phyloP scores from a whole-genome alignment of 2,329 filamentous ascomycete genomes.

The Stagonosporopsis tanaceti region DNA sequence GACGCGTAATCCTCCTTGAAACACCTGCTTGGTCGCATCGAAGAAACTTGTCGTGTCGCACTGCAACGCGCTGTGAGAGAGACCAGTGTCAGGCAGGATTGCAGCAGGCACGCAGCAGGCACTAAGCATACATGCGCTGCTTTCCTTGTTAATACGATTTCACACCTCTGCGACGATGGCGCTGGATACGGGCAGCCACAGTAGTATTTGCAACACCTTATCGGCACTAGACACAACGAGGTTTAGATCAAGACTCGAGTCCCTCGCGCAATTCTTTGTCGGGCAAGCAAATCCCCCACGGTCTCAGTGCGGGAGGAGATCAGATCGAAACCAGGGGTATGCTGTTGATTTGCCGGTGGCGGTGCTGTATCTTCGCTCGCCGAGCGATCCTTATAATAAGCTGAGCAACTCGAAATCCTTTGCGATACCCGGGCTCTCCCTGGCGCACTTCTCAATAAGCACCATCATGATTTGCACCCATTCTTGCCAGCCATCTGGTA shows the following conservation, averaged over 20 bases:
- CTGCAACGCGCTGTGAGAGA: constrained; percentile 6
- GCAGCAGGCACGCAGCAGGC: not conserved
- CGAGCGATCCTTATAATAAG: constrained; percentile 32
- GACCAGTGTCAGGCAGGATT: not conserved
- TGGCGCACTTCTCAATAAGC: constrained; percentile 43
- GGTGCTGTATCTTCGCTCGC: constrained; percentile 13
- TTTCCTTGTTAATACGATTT: not conserved
- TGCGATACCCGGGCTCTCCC: constrained; percentile 45
- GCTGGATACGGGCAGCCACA: constrained; percentile 9
- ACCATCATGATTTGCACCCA: constrained; percentile 49
- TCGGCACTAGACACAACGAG: not conserved
- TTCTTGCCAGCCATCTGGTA: constrained; percentile 46
- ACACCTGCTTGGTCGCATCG: constrained; percentile 8
- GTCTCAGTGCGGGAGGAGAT: not conserved
- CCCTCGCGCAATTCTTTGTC: not conserved
- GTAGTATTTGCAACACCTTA: constrained; percentile 10
- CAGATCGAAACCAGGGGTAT: not conserved
- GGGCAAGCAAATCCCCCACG: not conserved
- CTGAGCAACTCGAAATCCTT: constrained; percentile 47
- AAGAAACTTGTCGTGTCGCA: constrained; percentile 8
- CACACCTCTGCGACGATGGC: constrained; percentile 1
- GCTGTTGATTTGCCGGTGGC: not conserved
- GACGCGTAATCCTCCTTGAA: constrained; percentile 22
- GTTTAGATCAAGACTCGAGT: not conserved
- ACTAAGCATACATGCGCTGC: not conserved